Evolutionary conservation across 306 rosid species (phyloP).

Genomic region (Nissolia schottii): DNA sequence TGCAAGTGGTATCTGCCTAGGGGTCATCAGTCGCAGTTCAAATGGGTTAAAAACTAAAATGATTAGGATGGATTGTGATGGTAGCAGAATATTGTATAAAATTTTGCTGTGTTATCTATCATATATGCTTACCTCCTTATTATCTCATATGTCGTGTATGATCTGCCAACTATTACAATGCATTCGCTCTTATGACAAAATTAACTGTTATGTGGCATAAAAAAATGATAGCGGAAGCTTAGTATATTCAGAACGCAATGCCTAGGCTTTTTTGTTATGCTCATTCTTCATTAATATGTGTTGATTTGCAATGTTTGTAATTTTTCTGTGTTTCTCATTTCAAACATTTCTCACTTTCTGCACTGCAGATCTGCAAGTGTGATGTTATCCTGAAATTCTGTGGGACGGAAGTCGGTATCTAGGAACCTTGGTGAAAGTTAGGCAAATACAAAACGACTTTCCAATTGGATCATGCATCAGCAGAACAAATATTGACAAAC

Average conservation of each 20-base stretch:
- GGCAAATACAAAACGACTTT: slow-evolving; percentile 58
- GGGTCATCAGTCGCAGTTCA: neutral
- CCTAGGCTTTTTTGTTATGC: neutral
- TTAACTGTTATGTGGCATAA: neutral
- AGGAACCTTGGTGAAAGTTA: slow-evolving; percentile 56
- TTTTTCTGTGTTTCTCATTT: neutral
- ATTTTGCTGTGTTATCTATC: neutral
- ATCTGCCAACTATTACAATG: neutral
- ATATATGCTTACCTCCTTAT: neutral
- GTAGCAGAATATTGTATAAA: neutral
- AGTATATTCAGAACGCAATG: neutral
- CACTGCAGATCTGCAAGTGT: slow-evolving; percentile 74
- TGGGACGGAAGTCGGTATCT: slow-evolving; percentile 37
- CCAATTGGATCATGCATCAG: slow-evolving; percentile 84
- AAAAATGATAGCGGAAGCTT: neutral
- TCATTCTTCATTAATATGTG: neutral
- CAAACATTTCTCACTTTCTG: slow-evolving; percentile 3
- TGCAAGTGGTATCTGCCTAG: neutral
- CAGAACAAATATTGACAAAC: slow-evolving; percentile 79
- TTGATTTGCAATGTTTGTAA: neutral
- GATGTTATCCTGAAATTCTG: slow-evolving; percentile 72
- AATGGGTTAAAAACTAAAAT: neutral
- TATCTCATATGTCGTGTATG: neutral
- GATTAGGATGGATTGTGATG: neutral
- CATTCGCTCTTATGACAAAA: neutral